Evolutionary conservation across 2,329 filamentous ascomycete genomes (phyloP).

Genomic region (Beauveria pseudobassiana): DNA sequence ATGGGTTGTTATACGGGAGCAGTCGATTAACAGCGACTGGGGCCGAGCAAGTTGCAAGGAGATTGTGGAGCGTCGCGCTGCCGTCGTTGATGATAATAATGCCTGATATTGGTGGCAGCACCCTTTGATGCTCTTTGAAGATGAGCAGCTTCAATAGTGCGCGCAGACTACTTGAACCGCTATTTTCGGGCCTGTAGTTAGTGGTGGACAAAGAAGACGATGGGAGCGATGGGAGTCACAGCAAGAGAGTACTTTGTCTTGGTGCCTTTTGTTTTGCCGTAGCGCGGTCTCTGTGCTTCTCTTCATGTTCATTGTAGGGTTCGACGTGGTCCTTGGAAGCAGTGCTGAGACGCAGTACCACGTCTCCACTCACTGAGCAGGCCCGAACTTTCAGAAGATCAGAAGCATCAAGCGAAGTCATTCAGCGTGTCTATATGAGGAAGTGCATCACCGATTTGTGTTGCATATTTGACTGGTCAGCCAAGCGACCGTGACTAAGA

Average conservation of each 20-base stretch:
- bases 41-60: neutral
- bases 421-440: too few species aligned
- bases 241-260: neutral
- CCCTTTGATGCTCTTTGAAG: neutral
- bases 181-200: neutral
- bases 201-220: neutral
- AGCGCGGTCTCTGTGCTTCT: neutral
- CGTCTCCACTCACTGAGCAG: neutral
- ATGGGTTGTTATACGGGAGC: neutral
- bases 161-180: neutral
- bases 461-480: too few species aligned
- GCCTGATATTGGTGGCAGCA: neutral
- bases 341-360: neutral
- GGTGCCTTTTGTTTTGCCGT: neutral
- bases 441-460: too few species aligned
- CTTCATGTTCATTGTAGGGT: neutral
- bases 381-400: too few species aligned
- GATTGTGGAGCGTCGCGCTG: neutral
- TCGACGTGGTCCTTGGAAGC: neutral
- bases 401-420: too few species aligned
- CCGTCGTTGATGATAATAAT: too few species aligned
- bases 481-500: too few species aligned
- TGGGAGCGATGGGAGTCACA: too few species aligned
- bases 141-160: neutral
- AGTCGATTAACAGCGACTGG: neutral